Evolutionary conservation across 140 eudicot species (phyloP), one percentile per base, ranked within the genome.

Genomic region (Flaveria floridana): DNA sequence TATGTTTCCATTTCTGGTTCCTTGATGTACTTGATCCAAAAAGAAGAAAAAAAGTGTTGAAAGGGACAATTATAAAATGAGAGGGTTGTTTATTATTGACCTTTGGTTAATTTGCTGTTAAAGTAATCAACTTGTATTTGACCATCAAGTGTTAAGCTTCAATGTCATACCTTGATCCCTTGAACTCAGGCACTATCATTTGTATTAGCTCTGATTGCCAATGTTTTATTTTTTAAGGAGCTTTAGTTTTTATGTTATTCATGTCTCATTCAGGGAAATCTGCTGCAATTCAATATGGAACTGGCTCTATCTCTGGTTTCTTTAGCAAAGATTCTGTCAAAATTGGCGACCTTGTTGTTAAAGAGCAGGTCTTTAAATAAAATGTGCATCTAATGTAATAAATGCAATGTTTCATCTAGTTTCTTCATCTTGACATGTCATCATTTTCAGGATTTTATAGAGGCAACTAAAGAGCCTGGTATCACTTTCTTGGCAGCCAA

Each of bases 401-500:
- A 52, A 18, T 68, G 21, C 65, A 12, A 56, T 64, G 0, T 48
- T 63, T 48, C 19, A 19, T 66, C 2, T 4, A 11, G 41, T 42
- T 9, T 81, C 52, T 50, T 80, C 52, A 26, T 59, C 21, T 46
- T 78, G 34, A 70, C 64, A 53, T 74, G 63, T 51, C 52, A 81
- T 30, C 18, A 1, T 62, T 15, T 10, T 62, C 81, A 91, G 97
- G 97, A 89, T 78, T 91, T 91, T 81, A 91, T 91, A n/a, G 97
- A 91, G 77, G 97, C 97, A 71, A 89, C 96, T 52, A 91, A 77
- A 84, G 97, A 91, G 80, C 96, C 97, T 6, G 87, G 97, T 25
- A 46, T 91, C 83, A 89, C 97, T 59, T 91, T 91, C 74, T 64
- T 91, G 87, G 97, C 93, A 52, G 97, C 97, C 62, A 91, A 91